Base-by-base conservation (phyloP, 805 yeast species). In the Suhomyces faveliae region DNA sequence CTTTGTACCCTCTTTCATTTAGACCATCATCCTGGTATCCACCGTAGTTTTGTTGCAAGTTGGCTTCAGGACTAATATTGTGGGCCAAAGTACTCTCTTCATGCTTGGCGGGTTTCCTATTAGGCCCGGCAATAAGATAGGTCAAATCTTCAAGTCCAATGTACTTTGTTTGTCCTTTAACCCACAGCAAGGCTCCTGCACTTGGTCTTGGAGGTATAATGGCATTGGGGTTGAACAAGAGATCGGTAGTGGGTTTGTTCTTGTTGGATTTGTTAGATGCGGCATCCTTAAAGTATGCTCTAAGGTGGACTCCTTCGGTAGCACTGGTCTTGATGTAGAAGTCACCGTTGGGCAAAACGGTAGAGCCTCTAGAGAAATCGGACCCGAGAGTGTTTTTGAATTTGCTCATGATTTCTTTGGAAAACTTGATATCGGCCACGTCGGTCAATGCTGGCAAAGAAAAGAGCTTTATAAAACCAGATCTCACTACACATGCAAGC, bases 171-270 rank as follows among this genome's bases (percentile, higher is more conserved):
- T 64, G 70, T 2, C 97, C 97, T 54, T 85, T 81, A 5, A 94
- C 88, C 94, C 97, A 87, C 63, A 85, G 92, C 39, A 87, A 71
- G 0, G 94, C 79, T 30, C 89, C 81, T 5, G 88, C 81, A 4
- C 80, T 75, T 2, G 99, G 99, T 42, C 98, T 76, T 25, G 81
- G 79, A 1, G 96, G 95, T 17, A 85, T 78, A 5, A 77, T 68
- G 40, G 86, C 74, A 51, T 81, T 79, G 21, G 80, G 85, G 58
- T 87, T 85, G 68, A 85, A 91, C 29, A 94, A 67, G 1, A 76
- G 67, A 62, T 88, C 96, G 5, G 55, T 45, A n/a, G n/a, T n/a
- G 2, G 58, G 58, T 15, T 54, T 58, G 12, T 58, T 63, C 41
- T 57, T 58, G 22, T 45, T 54, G 0, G 55, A 24, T 11, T 13